Percentiles rank a stretch among this genome's conserved stretches.
These are phyloP conservation scores for Circinella umbellata DNA, from an alignment of 371 early-diverging fungal genomes.

Conservation along the genomic window DNA sequence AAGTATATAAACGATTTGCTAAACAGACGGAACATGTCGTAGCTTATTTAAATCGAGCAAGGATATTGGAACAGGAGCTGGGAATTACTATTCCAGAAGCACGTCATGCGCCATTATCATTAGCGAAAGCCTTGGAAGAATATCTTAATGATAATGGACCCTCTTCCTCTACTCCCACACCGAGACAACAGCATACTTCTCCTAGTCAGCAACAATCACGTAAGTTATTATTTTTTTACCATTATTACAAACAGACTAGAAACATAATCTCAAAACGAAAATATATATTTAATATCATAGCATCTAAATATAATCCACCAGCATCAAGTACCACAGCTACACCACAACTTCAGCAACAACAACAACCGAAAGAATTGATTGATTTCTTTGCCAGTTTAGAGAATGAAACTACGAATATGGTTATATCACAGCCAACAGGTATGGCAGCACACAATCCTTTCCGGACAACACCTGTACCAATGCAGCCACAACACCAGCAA, in stretches of 20 bases:
- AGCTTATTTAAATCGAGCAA: slow-evolving; percentile 81
- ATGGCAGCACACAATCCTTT: slow-evolving; percentile 28
- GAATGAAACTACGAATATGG: slow-evolving; percentile 55
- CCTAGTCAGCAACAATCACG: neutral
- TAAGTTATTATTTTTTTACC: neutral
- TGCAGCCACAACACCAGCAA: neutral
- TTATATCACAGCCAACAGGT: slow-evolving; percentile 1
- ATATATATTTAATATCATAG: neutral
- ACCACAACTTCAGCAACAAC: slow-evolving; percentile 4
- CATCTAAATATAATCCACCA: neutral
- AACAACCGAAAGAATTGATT: slow-evolving; percentile 61
- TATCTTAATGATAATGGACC: slow-evolving; percentile 79
- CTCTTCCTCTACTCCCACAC: slow-evolving; percentile 51
- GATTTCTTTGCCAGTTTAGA: slow-evolving; percentile 83
- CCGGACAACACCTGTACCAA: slow-evolving; percentile 22
- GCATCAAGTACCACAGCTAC: neutral
- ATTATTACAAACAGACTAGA: neutral
- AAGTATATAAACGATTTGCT: slow-evolving; percentile 88
- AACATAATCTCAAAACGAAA: neutral
- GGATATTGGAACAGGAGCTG: slow-evolving; percentile 69
- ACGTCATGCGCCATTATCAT: slow-evolving; percentile 87
- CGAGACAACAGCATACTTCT: neutral
- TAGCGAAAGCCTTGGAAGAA: slow-evolving; percentile 85
- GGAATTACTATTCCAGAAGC: slow-evolving; percentile 81
- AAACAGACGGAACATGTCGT: slow-evolving; percentile 79